Evolutionary conservation across 805 yeast genomes (phyloP).

Genomic region (Sugiyamaella qingdaonensis): DNA sequence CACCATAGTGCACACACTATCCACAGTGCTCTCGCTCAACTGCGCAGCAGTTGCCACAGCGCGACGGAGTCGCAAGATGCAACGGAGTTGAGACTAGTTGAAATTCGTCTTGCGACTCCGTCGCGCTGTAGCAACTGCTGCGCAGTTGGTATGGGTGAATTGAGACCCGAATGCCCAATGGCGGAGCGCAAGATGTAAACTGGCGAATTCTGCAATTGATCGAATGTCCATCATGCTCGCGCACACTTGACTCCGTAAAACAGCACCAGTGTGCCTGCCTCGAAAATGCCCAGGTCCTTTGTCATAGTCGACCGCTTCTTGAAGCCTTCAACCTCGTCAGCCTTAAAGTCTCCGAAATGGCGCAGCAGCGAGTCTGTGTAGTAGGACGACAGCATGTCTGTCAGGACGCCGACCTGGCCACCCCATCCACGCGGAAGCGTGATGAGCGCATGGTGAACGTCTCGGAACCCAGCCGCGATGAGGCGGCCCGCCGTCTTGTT

Average conservation of each 20-base stretch:
- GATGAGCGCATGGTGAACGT: slow-evolving; percentile 24
- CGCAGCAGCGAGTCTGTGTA: slow-evolving; percentile 27
- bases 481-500: slow-evolving; percentile 16
- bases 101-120: too few species aligned
- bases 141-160: too few species aligned
- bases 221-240: background rate
- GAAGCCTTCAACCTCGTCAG: slow-evolving; percentile 19
- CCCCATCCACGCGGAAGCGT: slow-evolving; percentile 34
- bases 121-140: too few species aligned
- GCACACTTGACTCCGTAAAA: slow-evolving; percentile 20
- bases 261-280: slow-evolving; percentile 14
- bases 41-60: too few species aligned
- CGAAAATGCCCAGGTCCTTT: slow-evolving; percentile 8
- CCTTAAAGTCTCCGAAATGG: slow-evolving; percentile 33
- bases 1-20: too few species aligned
- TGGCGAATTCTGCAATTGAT: too few species aligned
- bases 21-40: too few species aligned
- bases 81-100: too few species aligned
- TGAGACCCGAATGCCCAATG: too few species aligned
- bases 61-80: too few species aligned
- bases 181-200: too few species aligned
- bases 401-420: slow-evolving; percentile 29
- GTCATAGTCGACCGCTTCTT: slow-evolving; percentile 8
- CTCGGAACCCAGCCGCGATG: slow-evolving; percentile 24
- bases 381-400: slow-evolving; percentile 28